phyloP scores from a whole-genome alignment of 139 green algal genomes.

The Chlamydomonas eustigma region DNA sequence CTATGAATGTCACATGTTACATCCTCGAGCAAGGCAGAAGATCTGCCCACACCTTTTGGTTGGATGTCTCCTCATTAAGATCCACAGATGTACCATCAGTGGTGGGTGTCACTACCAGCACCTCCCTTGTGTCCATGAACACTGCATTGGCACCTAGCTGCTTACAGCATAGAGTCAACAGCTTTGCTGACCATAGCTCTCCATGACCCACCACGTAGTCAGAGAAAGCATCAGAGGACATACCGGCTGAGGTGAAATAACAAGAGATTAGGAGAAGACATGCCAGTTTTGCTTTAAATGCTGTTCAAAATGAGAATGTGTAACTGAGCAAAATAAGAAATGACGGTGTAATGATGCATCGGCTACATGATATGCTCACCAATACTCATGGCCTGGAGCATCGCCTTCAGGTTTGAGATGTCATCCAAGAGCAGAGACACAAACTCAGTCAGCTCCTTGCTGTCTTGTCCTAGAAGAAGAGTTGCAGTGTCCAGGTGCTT shows the following conservation, averaged over 20 bases:
- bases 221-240: constrained; percentile 83
- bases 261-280: too few relatives aligned
- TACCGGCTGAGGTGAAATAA: too few relatives aligned
- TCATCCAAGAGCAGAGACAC: constrained; percentile 74
- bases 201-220: constrained; percentile 97
- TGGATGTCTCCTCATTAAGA: constrained; percentile 72
- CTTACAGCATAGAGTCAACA: constrained; percentile 64
- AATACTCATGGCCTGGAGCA: constrained; percentile 90
- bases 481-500: constrained; percentile 87
- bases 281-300: too few relatives aligned
- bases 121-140: constrained; percentile 93
- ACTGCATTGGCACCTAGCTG: constrained; percentile 44
- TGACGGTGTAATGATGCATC: too few relatives aligned
- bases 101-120: constrained; percentile 81
- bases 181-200: constrained; percentile 93
- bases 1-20: too few relatives aligned
- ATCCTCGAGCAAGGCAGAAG: too few relatives aligned
- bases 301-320: too few relatives aligned
- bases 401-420: constrained; percentile 87
- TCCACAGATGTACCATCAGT: constrained; percentile 71
- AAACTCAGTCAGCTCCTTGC: constrained; percentile 66
- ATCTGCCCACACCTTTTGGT: constrained; percentile 29
- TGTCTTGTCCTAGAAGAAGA: constrained; percentile 67
- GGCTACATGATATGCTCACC: constrained; percentile 53
- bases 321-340: too few relatives aligned